Evolutionary conservation across 2,329 filamentous ascomycete genomes (phyloP), one percentile per base, ranked within the genome.

Genomic region (Diplodia intermedia): DNA sequence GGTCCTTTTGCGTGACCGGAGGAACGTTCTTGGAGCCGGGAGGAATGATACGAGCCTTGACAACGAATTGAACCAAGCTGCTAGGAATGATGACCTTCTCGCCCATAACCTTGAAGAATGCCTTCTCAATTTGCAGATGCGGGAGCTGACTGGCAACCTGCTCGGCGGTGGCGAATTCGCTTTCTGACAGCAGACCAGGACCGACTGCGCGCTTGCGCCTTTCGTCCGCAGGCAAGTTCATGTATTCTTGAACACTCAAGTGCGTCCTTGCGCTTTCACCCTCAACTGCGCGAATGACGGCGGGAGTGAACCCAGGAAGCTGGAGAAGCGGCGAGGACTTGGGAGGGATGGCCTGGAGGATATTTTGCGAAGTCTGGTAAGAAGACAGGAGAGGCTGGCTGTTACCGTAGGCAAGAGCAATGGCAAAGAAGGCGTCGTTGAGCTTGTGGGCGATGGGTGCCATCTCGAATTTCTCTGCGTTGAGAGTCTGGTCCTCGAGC

Each of bases 71-170:
- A 26, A 98, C 94, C 47, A 99, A 86, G 68, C 93, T 97, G 69
- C 91, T 92, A 7, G 95, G 94, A 38, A 94, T 97, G 75, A 99
- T 92, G 78, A 90, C 91, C 72, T 91, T 92, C 82, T 99, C 96
- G 76, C 95, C 95, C 65, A 93, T 90, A 55, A 99, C 96, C 85
- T 99, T 99, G 88, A 99, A 99, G 82, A 97, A 99, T 8, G 93
- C 92, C 82, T 93, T 96, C 75, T 93, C 92, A 12, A 99, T 89
- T 68, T 91, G 87, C 67, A 99, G 85, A 71, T 89, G 87, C 1
- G 95, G 95, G 33, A 99, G 85, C 80, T 97, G 92, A 73, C 89
- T 88, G 33, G 93, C 94, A 36, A 97, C 90, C 56, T 82, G 81
- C 69, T 97, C 85, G 47, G 91, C 91, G 52, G 89, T 86, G 71